A percentile compares a stretch with the other conserved stretches of the same genome.
Evolutionary conservation across 2,329 filamentous ascomycete species (phyloP).

Genomic region (Colletotrichum theobromicola): DNA sequence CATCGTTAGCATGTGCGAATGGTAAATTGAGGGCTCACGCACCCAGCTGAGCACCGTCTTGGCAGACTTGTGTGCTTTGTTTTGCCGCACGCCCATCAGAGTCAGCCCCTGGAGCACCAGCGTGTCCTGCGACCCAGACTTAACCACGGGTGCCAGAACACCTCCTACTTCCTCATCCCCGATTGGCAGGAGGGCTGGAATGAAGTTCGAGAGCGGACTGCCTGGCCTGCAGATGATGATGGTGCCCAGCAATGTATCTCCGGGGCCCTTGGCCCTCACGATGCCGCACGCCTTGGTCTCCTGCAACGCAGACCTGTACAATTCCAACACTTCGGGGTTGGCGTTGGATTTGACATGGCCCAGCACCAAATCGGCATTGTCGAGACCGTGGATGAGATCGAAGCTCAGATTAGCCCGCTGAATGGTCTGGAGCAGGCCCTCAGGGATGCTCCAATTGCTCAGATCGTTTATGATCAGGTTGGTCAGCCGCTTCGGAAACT

Average conservation of each 20-base stretch:
- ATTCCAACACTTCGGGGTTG: conserved; percentile 77
- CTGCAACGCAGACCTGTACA: conserved; percentile 77
- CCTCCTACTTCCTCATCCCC: conserved; percentile 68
- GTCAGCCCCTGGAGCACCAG: conserved; percentile 79
- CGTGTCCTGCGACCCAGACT: conserved; percentile 69
- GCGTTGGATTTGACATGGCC: conserved; percentile 77
- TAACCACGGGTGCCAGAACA: conserved; percentile 81
- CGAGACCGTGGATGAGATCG: conserved; percentile 81
- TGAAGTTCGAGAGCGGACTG: conserved; percentile 70
- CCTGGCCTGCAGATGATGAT: conserved; percentile 79
- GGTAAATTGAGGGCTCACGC: conserved; percentile 38
- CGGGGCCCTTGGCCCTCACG: conserved; percentile 76
- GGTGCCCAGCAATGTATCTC: conserved; percentile 75
- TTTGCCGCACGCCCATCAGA: conserved; percentile 80
- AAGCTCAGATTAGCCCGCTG: conserved; percentile 78
- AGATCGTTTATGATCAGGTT: conserved; percentile 79
- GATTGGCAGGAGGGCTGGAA: conserved; percentile 70
- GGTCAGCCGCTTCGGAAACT: conserved; percentile 59
- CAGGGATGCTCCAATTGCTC: conserved; percentile 75
- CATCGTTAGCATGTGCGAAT: conserved; percentile 17
- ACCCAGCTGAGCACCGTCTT: conserved; percentile 83
- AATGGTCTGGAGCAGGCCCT: conserved; percentile 76
- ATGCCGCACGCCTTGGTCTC: conserved; percentile 78
- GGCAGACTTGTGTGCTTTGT: conserved; percentile 77
- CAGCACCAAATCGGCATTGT: conserved; percentile 76